phyloP scores from a whole-genome alignment of 305 asterid species.

The Fraxinus angustifolia region DNA sequence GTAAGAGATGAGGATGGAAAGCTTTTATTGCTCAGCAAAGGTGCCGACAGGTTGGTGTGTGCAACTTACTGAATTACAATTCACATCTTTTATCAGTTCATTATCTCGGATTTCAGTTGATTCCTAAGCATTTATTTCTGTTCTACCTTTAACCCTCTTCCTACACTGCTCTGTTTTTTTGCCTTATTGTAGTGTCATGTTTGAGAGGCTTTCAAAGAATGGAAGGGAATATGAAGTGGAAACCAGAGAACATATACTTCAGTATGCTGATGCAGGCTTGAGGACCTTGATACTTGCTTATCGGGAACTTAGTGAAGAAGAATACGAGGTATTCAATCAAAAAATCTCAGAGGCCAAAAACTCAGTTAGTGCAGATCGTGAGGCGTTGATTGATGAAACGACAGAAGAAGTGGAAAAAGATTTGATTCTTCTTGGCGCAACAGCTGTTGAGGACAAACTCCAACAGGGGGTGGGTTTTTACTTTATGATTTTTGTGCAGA shows the following conservation, averaged over 20 bases:
- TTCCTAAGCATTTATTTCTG: background rate
- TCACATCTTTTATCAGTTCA: background rate
- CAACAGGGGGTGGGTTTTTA: conserved; percentile 85
- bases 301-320: conserved; percentile 67
- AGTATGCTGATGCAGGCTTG: conserved; percentile 90
- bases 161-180: conserved; percentile 3
- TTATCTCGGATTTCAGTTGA: conserved; percentile 4
- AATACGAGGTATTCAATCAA: conserved; percentile 47
- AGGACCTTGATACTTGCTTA: conserved; percentile 89
- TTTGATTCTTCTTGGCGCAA: conserved; percentile 87
- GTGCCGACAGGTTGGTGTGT: conserved; percentile 83
- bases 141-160: background rate
- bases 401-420: conserved; percentile 67
- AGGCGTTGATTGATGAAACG: conserved; percentile 55
- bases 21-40: conserved; percentile 72
- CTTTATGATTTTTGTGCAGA: conserved; percentile 1
- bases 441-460: conserved; percentile 99
- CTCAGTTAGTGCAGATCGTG: conserved; percentile 66
- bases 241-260: conserved; percentile 66
- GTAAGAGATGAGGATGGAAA: conserved; percentile 75
- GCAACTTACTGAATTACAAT: conserved; percentile 6
- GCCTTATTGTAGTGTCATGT: conserved; percentile 63
- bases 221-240: conserved; percentile 58
- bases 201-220: conserved; percentile 57
- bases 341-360: conserved; percentile 66